Evolutionary conservation across 1,284 basidiomycete species (phyloP), one percentile per base, ranked within the genome.

Genomic region (Inonotus hispidus): DNA sequence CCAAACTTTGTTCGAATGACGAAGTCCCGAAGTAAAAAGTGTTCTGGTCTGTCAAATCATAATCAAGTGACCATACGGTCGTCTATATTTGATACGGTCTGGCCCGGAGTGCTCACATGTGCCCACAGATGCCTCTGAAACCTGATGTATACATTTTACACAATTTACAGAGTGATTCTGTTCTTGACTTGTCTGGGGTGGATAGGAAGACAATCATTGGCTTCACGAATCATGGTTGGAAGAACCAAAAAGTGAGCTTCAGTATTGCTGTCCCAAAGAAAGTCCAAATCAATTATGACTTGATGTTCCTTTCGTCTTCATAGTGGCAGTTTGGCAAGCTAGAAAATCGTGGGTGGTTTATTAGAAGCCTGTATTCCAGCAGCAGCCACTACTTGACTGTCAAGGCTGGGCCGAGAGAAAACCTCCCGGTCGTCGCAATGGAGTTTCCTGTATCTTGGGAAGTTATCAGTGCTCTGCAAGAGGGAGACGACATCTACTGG

Each of bases 181-280:
- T 62, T 21, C 32, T 59, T n/a, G 61, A 62, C 45, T 32, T 62
- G 21, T 62, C 61, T n/a, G 61, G 57, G 8, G 56, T 21, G 10
- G 52, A 62, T 35, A 59, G 29, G 21, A 62, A 55, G 38, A 32
- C 52, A 25, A 32, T 59, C 25, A 62, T 62, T 1, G 61, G 61
- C 11, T 59, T 55, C 29, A 27, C 61, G 21, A 39, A 23, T 21
- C 56, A 55, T 35, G 61, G 57, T 3, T 35, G 11, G 11, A 56
- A 59, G 16, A 62, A 62, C 35, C 61, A 62, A 37, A 52, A 62
- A 52, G 61, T 43, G n/a, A n/a, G 6, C 41, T 16, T 43, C 16
- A 16, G 27, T 32, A 41, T n/a, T 21, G 46, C 41, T 13, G 16
- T 25, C n/a, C 21, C n/a, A 27, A 6, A 14, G 47, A 8, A 25